These are phyloP conservation scores for Pharnaceum exiguum DNA, from an alignment of 148 eudicot species.

Conservation along the genomic window DNA sequence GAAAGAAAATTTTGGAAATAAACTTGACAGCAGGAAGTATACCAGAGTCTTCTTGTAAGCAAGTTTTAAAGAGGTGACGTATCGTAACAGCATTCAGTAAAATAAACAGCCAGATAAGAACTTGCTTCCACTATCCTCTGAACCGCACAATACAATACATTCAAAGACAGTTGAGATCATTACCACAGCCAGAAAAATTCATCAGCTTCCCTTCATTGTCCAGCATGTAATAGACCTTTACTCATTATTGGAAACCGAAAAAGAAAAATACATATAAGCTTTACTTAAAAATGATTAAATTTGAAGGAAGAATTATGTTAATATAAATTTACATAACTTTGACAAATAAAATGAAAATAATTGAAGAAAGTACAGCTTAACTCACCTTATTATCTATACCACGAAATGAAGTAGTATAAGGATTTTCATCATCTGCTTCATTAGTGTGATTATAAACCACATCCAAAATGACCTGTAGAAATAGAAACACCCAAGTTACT, in stretches of 20 bases:
- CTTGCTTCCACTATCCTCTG: background rate
- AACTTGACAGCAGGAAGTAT: too few relatives aligned
- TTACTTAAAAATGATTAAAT: too few relatives aligned
- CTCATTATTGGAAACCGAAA: too few relatives aligned
- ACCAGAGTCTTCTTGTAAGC: too few relatives aligned
- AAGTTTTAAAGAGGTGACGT: too few relatives aligned
- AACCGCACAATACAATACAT: slow-evolving; percentile 9
- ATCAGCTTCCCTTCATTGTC: slow-evolving; percentile 53
- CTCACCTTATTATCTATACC: slow-evolving; percentile 96
- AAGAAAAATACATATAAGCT: too few relatives aligned
- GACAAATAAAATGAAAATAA: background rate
- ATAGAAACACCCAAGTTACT: slow-evolving; percentile 10
- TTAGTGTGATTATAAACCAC: slow-evolving; percentile 98
- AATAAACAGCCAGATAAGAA: background rate
- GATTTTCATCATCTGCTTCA: slow-evolving; percentile 90
- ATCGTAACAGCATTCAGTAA: background rate
- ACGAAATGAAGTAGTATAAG: slow-evolving; percentile 92
- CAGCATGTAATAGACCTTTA: slow-evolving; percentile 93
- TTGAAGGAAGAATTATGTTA: too few relatives aligned
- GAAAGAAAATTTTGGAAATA: too few relatives aligned
- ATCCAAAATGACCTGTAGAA: slow-evolving; percentile 87
- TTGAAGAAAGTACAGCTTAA: background rate
- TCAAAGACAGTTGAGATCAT: slow-evolving; percentile 6
- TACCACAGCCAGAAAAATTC: slow-evolving; percentile 96
- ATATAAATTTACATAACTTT: too few relatives aligned